Conservation (phyloP, 1,284 basidiomycete species). For the Flammula alnicola region DNA sequence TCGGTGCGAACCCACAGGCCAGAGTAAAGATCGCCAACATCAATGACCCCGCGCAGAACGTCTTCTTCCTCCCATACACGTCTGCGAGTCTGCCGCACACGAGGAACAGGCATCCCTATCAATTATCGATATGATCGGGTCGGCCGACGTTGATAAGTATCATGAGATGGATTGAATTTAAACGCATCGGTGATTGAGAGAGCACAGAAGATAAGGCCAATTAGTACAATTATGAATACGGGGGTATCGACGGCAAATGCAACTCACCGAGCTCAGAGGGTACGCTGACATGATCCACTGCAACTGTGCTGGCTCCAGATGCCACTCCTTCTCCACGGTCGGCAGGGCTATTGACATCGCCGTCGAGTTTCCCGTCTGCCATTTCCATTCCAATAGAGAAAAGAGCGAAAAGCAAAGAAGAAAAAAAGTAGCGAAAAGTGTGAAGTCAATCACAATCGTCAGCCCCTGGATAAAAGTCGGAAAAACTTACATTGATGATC, state of each 20-base stretch:
- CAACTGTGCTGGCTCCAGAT: conserved; percentile 52
- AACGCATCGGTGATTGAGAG: no score
- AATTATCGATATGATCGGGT: no score
- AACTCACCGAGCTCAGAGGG: conserved; percentile 51
- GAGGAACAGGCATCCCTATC: conserved; percentile 72
- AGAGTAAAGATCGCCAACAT: conserved; percentile 54
- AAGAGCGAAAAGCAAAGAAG: not conserved
- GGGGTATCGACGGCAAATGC: no score
- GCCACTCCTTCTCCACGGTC: conserved; percentile 57
- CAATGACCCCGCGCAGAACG: conserved; percentile 59
- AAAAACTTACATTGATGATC: conserved; percentile 54
- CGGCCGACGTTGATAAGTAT: no score
- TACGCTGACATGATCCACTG: conserved; percentile 67
- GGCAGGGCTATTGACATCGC: conserved; percentile 64
- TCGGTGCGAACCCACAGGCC: conserved; percentile 55
- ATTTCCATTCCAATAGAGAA: not conserved
- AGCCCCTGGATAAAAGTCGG: conserved; percentile 3
- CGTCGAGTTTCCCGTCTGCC: conserved; percentile 48
- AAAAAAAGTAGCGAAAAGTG: not conserved
- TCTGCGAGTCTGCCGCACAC: conserved; percentile 76
- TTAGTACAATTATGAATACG: no score
- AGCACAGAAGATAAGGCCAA: no score
- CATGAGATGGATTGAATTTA: no score
- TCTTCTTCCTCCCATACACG: conserved; percentile 68
- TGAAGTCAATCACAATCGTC: not conserved